Evolutionary conservation across 2,329 filamentous ascomycete species (phyloP).

Genomic region (Shiraia sp.): DNA sequence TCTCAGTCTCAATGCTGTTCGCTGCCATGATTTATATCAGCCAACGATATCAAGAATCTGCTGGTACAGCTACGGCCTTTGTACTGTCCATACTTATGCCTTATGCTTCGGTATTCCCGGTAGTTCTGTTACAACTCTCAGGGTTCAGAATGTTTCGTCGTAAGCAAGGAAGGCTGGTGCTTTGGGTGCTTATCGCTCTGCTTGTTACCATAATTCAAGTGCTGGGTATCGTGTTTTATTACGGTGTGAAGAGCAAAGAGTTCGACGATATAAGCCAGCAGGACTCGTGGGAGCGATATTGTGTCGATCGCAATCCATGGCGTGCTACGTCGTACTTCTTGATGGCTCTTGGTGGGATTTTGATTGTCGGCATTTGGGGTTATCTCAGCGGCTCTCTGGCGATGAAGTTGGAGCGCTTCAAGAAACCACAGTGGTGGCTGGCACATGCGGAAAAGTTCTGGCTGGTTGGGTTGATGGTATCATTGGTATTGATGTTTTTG

Average conservation of each 20-base stretch:
- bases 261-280: not conserved
- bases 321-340: not conserved
- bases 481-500: conserved; percentile 1
- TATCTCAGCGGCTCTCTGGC: not conserved
- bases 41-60: not conserved
- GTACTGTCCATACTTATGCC: conserved; percentile 1
- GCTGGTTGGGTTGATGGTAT: not conserved
- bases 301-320: not conserved
- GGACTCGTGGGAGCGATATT: not conserved
- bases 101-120: not conserved
- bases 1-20: conserved; percentile 5
- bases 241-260: not conserved
- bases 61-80: not conserved
- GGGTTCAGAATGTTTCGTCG: not conserved
- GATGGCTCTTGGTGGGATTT: not conserved
- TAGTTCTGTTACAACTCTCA: conserved; percentile 1
- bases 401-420: not conserved
- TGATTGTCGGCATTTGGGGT: not conserved
- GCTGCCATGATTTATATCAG: not conserved
- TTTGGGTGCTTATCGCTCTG: not conserved
- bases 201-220: not conserved
- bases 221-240: not conserved
- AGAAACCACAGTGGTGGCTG: not conserved
- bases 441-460: not conserved
- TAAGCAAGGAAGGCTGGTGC: not conserved